Evolutionary conservation across 306 rosid genomes (phyloP).

Genomic region (Echinosophora koreensis): DNA sequence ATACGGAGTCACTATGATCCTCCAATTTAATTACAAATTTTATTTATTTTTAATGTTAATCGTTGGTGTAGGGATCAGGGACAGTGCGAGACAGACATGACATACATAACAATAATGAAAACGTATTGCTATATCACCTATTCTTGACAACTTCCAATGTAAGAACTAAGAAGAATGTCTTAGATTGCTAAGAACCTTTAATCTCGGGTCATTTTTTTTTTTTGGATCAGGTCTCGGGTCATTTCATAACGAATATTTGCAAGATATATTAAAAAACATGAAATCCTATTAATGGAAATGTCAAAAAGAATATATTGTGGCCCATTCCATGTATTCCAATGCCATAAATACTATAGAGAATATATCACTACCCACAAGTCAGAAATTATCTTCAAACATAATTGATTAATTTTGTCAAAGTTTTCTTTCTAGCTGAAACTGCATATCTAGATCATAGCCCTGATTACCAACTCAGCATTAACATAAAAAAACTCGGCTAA

Average conservation of each 20-base stretch:
- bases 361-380: neutral
- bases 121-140: too few relatives aligned
- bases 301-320: slow-evolving; percentile 41
- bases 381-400: slow-evolving; percentile 20
- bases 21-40: too few relatives aligned
- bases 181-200: neutral
- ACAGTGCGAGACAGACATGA: too few relatives aligned
- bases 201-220: neutral
- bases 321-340: slow-evolving; percentile 36
- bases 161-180: too few relatives aligned
- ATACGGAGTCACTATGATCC: too few relatives aligned
- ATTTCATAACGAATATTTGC: too few relatives aligned
- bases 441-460: slow-evolving; percentile 31
- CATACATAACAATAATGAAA: too few relatives aligned
- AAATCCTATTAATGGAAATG: slow-evolving; percentile 11
- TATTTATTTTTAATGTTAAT: too few relatives aligned
- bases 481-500: neutral
- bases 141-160: neutral
- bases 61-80: too few relatives aligned
- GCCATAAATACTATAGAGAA: slow-evolving; percentile 28
- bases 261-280: neutral
- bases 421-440: slow-evolving; percentile 5
- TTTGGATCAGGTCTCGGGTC: too few relatives aligned
- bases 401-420: neutral
- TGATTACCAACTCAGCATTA: slow-evolving; percentile 40